Conservation (phyloP, 176 grass and related monocot species). For the Carex scoparia region DNA sequence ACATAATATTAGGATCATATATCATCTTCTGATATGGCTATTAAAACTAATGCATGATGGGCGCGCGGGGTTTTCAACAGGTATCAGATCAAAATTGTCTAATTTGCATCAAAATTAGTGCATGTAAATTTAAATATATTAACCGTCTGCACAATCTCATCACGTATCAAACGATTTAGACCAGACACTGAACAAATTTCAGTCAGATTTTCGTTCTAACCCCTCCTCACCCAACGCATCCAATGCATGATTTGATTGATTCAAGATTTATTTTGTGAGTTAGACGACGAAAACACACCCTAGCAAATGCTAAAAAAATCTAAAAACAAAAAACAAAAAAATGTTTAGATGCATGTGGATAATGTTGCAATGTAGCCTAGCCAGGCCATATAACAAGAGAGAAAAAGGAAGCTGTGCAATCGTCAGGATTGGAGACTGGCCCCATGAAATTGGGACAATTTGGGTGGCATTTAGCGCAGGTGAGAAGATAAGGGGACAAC, state of each 20-base stretch:
- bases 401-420: not conserved
- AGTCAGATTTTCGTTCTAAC: too few relatives aligned
- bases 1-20: not conserved
- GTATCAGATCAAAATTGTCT: too few relatives aligned
- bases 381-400: not conserved
- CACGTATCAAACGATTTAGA: too few relatives aligned
- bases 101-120: too few relatives aligned
- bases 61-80: too few relatives aligned
- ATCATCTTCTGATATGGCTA: not conserved
- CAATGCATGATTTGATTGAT: not conserved
- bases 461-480: not conserved
- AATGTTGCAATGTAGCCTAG: not conserved
- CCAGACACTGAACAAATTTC: too few relatives aligned
- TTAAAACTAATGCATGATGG: not conserved
- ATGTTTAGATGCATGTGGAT: not conserved
- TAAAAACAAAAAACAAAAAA: not conserved
- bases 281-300: not conserved
- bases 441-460: not conserved
- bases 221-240: too few relatives aligned
- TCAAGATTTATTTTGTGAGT: not conserved
- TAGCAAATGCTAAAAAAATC: not conserved
- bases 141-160: too few relatives aligned
- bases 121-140: too few relatives aligned
- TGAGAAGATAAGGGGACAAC: not conserved
- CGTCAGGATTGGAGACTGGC: not conserved